phyloP scores from a whole-genome alignment of 2,329 filamentous ascomycete genomes.

The Gnomoniopsis sp. region DNA sequence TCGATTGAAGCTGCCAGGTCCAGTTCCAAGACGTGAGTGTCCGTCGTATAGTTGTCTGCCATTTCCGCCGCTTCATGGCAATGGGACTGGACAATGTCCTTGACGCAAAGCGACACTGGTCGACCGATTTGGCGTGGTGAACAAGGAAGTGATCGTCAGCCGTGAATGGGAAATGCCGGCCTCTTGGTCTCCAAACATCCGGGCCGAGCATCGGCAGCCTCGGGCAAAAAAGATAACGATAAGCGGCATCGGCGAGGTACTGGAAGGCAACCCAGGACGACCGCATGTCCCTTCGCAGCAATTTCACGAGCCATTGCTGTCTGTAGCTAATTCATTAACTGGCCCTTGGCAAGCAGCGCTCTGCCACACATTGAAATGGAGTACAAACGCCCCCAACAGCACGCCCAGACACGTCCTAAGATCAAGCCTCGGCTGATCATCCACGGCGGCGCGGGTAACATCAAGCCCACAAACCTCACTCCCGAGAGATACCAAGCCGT shows the following conservation, averaged over 20 bases:
- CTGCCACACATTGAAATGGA: slow-evolving; percentile 32
- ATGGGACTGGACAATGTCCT: too few relatives aligned
- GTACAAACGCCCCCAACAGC: slow-evolving; percentile 27
- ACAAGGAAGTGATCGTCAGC: too few relatives aligned
- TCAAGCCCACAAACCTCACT: slow-evolving; percentile 56
- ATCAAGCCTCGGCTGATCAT: slow-evolving; percentile 61
- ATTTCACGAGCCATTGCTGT: neutral
- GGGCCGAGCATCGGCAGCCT: neutral
- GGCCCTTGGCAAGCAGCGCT: neutral
- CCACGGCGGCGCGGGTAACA: slow-evolving; percentile 71
- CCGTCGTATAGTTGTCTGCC: too few relatives aligned
- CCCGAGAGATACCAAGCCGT: slow-evolving; percentile 56
- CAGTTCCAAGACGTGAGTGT: too few relatives aligned
- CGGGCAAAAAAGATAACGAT: slow-evolving; percentile 8
- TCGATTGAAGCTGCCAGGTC: neutral
- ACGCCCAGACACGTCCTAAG: slow-evolving; percentile 12
- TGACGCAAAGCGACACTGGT: too few relatives aligned
- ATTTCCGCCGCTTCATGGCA: too few relatives aligned
- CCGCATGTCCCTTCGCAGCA: too few relatives aligned
- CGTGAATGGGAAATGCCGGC: neutral
- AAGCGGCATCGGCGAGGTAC: neutral
- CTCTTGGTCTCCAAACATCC: neutral
- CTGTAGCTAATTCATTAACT: neutral
- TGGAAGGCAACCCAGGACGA: too few relatives aligned
- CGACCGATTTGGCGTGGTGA: too few relatives aligned